These are phyloP conservation scores for Pascua guehoae DNA, from an alignment of 1,284 basidiomycete genomes.

Conservation along the genomic window DNA sequence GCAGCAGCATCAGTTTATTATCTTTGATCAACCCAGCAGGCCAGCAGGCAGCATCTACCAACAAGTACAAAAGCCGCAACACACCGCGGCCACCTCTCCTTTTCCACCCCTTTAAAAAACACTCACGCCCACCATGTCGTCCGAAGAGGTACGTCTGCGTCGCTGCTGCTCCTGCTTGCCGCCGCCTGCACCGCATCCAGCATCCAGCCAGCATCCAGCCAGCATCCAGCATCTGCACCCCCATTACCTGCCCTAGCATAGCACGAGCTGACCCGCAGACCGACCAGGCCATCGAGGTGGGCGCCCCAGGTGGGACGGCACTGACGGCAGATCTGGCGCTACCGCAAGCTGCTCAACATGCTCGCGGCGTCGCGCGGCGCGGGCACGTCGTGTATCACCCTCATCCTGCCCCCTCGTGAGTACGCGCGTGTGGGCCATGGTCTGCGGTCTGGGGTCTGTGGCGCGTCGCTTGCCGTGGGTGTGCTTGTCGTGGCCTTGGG, in stretches of 20 bases:
- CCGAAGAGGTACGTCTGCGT: constrained; percentile 7
- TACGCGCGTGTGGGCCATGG: constrained; percentile 3
- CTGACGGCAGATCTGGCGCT: constrained; percentile 63
- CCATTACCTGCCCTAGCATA: neutral
- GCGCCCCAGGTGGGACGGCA: neutral
- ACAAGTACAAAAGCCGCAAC: constrained; percentile 9
- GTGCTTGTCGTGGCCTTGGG: too few species aligned
- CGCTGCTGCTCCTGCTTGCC: too few species aligned
- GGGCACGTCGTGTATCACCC: constrained; percentile 98
- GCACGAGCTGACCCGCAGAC: constrained; percentile 25
- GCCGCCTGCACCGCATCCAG: too few species aligned
- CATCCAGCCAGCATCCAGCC: neutral
- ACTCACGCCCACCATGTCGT: constrained; percentile 12
- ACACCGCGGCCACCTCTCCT: neutral
- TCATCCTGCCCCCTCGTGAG: constrained; percentile 90
- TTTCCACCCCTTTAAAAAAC: neutral
- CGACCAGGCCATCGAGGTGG: constrained; percentile 45
- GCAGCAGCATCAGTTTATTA: too few species aligned
- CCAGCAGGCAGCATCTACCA: neutral
- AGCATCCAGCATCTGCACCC: too few species aligned
- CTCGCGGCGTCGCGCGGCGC: constrained; percentile 90
- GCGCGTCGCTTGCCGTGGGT: too few species aligned
- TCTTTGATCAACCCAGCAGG: too few species aligned
- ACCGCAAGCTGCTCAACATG: constrained; percentile 97
- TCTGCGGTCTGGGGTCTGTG: neutral